These are phyloP conservation scores for Diutina mesorugosa DNA, from an alignment of 1,139 yeast species.

Conservation along the genomic window DNA sequence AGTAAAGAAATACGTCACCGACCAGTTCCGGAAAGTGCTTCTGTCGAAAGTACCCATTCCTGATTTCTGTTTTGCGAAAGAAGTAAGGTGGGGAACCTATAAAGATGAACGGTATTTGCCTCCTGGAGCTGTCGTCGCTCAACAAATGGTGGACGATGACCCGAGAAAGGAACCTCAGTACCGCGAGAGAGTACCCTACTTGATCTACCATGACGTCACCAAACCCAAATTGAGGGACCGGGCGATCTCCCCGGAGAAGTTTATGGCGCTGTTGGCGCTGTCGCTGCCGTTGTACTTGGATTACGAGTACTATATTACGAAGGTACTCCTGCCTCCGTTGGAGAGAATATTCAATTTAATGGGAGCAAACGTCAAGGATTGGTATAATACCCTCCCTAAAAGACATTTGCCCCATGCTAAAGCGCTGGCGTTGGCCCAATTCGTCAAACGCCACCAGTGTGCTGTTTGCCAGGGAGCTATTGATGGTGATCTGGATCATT, in stretches of 20 bases:
- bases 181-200: conserved; percentile 76
- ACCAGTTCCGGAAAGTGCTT: conserved; percentile 55
- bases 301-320: conserved; percentile 70
- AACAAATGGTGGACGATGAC: conserved; percentile 48
- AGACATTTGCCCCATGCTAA: not conserved
- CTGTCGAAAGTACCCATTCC: conserved; percentile 50
- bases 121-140: conserved; percentile 81
- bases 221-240: conserved; percentile 65
- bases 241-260: conserved; percentile 67
- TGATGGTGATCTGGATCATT: not conserved
- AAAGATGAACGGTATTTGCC: conserved; percentile 64
- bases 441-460: not conserved
- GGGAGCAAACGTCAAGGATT: conserved; percentile 66
- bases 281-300: conserved; percentile 40
- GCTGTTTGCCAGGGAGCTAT: not conserved
- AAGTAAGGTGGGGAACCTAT: conserved; percentile 75
- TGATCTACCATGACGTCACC: conserved; percentile 57
- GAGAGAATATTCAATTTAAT: conserved; percentile 71
- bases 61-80: conserved; percentile 88
- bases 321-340: conserved; percentile 79
- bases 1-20: conserved; percentile 52
- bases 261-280: conserved; percentile 27
- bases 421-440: not conserved
- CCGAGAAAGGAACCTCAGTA: conserved; percentile 75
- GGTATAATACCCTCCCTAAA: conserved; percentile 71